phyloP scores from a whole-genome alignment of 73 alveolate species.

The Tetrahymena thermophila region DNA sequence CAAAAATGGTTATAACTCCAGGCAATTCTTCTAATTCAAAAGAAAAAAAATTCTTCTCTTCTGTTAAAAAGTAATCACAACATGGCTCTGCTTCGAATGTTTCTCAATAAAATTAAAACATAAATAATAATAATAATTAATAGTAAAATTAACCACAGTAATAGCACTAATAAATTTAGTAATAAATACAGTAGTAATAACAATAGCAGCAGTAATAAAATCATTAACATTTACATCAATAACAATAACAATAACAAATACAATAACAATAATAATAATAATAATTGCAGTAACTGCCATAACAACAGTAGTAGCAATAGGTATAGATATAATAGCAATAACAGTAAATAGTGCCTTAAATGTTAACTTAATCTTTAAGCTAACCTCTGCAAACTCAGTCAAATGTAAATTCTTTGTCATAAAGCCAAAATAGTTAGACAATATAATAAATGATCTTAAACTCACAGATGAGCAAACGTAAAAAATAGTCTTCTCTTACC shows the following conservation, averaged over 20 bases:
- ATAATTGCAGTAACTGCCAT: neutral
- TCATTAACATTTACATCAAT: neutral
- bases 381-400: neutral
- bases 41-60: neutral
- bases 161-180: neutral
- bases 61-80: neutral
- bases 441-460: neutral
- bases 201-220: neutral
- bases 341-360: neutral
- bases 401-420: neutral
- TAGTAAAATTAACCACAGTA: neutral
- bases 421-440: neutral
- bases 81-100: neutral
- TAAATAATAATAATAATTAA: neutral
- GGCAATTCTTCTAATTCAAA: neutral
- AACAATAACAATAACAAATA: too few species aligned
- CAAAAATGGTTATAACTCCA: neutral
- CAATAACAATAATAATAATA: too few species aligned
- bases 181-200: neutral
- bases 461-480: neutral
- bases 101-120: neutral
- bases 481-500: neutral
- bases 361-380: neutral
- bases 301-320: neutral
- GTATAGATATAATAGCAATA: neutral